phyloP scores from a whole-genome alignment of 2,329 filamentous ascomycete species.

The Colletotrichum orbiculare region DNA sequence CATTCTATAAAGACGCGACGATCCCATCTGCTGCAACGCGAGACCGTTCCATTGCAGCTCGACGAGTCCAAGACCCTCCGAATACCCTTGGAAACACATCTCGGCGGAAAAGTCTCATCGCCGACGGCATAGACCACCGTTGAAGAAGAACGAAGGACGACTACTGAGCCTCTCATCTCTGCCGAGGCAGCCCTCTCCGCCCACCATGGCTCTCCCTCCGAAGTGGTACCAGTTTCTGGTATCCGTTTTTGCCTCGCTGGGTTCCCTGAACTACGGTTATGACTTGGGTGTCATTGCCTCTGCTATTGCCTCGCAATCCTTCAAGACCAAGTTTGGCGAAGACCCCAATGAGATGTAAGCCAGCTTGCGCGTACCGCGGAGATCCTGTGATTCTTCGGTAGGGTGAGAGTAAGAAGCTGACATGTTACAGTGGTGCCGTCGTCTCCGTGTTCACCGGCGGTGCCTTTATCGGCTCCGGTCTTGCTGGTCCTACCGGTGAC shows the following conservation, averaged over 20 bases:
- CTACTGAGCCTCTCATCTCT: neutral
- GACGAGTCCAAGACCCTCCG: conserved; percentile 16
- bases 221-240: conserved; percentile 63
- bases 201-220: conserved; percentile 55
- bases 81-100: neutral
- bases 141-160: neutral
- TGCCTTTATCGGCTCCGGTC: conserved; percentile 76
- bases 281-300: conserved; percentile 65
- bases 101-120: neutral
- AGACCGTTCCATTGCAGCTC: conserved; percentile 19
- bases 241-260: conserved; percentile 65
- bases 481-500: conserved; percentile 73
- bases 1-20: conserved; percentile 34
- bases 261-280: conserved; percentile 66
- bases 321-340: conserved; percentile 51
- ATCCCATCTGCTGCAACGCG: conserved; percentile 25
- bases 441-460: conserved; percentile 83
- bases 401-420: neutral
- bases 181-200: neutral
- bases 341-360: conserved; percentile 51
- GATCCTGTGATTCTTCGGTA: neutral
- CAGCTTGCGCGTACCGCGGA: conserved; percentile 1
- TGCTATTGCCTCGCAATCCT: conserved; percentile 61
- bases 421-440: conserved; percentile 67
- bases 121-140: neutral